These are phyloP conservation scores for Durio zibethinus DNA, from an alignment of 345 rosid genomes.

Conservation along the genomic window DNA sequence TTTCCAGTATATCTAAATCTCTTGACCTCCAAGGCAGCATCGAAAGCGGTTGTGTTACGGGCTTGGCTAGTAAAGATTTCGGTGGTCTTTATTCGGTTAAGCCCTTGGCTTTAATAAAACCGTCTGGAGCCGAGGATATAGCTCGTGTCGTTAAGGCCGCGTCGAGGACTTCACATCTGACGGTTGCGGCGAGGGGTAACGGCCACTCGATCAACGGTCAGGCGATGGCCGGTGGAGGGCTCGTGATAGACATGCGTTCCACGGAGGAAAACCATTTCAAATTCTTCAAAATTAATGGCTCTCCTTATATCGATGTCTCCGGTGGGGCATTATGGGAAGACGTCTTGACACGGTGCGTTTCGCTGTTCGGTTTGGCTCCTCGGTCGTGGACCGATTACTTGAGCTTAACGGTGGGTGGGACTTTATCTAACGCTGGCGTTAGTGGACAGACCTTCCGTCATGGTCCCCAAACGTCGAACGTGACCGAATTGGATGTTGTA, in stretches of 20 bases:
- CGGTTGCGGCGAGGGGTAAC: constrained; percentile 94
- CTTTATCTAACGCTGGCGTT: constrained; percentile 91
- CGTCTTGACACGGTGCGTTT: constrained; percentile 63
- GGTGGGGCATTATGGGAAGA: constrained; percentile 98
- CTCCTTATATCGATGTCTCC: constrained; percentile 49
- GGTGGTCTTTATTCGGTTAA: constrained; percentile 64
- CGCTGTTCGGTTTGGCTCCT: constrained; percentile 53
- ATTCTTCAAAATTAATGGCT: constrained; percentile 22
- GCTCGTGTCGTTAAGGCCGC: constrained; percentile 52
- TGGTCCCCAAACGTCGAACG: constrained; percentile 89
- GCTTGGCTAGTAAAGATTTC: constrained; percentile 60
- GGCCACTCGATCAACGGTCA: constrained; percentile 98
- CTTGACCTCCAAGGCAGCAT: constrained; percentile 58
- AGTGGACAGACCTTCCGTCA: constrained; percentile 92
- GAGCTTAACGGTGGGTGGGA: constrained; percentile 86
- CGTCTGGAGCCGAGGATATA: constrained; percentile 62
- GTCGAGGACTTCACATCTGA: constrained; percentile 44
- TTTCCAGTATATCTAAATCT: constrained; percentile 35
- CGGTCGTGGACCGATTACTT: constrained; percentile 93
- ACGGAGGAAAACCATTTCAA: constrained; percentile 45
- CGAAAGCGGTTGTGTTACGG: constrained; percentile 29
- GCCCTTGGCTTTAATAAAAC: constrained; percentile 65
- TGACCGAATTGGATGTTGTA: constrained; percentile 80
- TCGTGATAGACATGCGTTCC: constrained; percentile 78
- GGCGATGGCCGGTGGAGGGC: constrained; percentile 82